Evolutionary conservation across 164 flowering plant genomes (phyloP), one percentile per base, ranked within the genome.

Genomic region (Litsea cubeba): DNA sequence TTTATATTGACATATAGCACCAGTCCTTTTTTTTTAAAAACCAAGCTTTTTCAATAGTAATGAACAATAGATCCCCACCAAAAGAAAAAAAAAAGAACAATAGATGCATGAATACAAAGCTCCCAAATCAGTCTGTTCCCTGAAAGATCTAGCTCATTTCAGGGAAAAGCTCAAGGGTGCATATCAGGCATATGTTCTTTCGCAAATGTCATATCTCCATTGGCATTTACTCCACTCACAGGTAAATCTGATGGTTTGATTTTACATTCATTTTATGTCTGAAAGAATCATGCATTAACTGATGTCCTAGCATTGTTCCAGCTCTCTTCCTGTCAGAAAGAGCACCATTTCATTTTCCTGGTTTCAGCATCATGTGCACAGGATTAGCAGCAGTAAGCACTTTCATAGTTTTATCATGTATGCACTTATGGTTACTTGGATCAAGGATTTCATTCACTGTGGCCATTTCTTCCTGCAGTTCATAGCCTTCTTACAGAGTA

Each of bases 161-260:
- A 92, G 97, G 98, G 97, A 22, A 95, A 86, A 83, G 93, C 86
- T 81, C 97, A 95, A 83, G 99, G 99, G 62, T 95, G 97, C 82
- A 84, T 95, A 57, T 88, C 94, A 51, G 97, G 97, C 68, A 82
- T 95, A 75, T 80, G 84, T 76, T 89, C 97, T 57, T 84, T 93
- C 22, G 91, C 93, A 70, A 88, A 79, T 83, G 84, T 90, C 60
- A 68, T 93, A 26, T 86, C 99, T 51, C 99, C 99, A 3, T 75
- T 93, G 32, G 81, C 84, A 49, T 91, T 89, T 71, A 90, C 93
- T 83, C 99, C 97, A 76, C 80, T 95, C 50, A 89, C 97, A 80
- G 97, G 97, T 92, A 74, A 54, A 24, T 50, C n/a, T 20, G 8
- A 24, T 54, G n/a, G 3, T 6, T 50, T 32, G 22, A 65, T 58